Percentiles rank a stretch among this genome's conserved stretches.
These are phyloP conservation scores for Piromyces sp. DNA, from an alignment of 192 early-diverging fungal species.

Conservation along the genomic window DNA sequence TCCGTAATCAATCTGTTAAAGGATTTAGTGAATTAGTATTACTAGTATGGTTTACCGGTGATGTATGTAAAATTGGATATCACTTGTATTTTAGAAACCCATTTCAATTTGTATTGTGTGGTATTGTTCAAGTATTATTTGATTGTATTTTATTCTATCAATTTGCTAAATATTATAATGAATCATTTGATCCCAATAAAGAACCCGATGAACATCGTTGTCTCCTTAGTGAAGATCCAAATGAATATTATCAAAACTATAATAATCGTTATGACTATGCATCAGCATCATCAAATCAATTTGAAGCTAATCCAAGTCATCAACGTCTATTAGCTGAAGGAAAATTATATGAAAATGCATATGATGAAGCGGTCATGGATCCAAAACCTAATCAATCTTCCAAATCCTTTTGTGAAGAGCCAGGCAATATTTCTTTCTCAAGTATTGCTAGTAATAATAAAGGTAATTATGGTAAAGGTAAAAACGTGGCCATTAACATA, in stretches of 20 bases:
- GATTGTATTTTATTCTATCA: background rate
- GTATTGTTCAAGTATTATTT: background rate
- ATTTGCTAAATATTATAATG: background rate
- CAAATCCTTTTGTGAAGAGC: background rate
- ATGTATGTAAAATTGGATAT: background rate
- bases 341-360: background rate
- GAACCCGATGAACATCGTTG: background rate
- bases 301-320: background rate
- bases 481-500: background rate
- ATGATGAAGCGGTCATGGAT: background rate
- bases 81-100: background rate
- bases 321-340: background rate
- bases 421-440: background rate
- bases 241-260: background rate
- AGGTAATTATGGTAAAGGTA: background rate
- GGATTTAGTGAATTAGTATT: background rate
- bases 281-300: background rate
- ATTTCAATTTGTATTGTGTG: background rate
- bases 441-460: background rate
- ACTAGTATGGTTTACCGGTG: background rate
- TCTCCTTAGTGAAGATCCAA: background rate
- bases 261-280: background rate
- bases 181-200: background rate
- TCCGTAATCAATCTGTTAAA: background rate
- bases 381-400: background rate